Evolutionary conservation across 2,329 filamentous ascomycete species (phyloP).

Genomic region (Colletotrichum karsti): DNA sequence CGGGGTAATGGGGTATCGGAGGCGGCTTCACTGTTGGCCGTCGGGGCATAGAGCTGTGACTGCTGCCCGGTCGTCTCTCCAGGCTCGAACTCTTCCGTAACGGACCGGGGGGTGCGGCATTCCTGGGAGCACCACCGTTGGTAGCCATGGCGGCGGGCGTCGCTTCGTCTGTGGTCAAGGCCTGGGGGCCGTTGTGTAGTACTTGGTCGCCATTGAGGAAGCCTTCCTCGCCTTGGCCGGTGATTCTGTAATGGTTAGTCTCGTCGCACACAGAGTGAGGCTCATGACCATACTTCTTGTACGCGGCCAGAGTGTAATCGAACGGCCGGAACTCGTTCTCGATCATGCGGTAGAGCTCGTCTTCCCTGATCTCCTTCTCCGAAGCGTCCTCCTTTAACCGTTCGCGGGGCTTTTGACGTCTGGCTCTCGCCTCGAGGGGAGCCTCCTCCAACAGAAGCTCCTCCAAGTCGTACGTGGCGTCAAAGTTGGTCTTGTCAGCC

Average conservation of each 20-base stretch:
- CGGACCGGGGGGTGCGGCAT: constrained; percentile 15
- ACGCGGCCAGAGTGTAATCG: constrained; percentile 88
- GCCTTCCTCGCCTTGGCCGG: constrained; percentile 15
- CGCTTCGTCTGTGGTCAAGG: constrained; percentile 61
- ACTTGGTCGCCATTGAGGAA: constrained; percentile 20
- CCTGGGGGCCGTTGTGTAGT: constrained; percentile 46
- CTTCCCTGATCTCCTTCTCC: constrained; percentile 91
- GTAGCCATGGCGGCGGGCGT: constrained; percentile 45
- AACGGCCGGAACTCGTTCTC: constrained; percentile 94
- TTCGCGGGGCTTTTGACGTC: constrained; percentile 92
- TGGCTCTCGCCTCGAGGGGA: constrained; percentile 88
- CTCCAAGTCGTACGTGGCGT: constrained; percentile 97
- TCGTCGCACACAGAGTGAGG: not conserved
- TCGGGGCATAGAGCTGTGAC: constrained; percentile 30
- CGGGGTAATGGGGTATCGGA: constrained; percentile 56
- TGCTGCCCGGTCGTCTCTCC: constrained; percentile 23
- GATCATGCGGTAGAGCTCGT: constrained; percentile 93
- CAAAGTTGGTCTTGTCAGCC: constrained; percentile 98
- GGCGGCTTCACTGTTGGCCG: constrained; percentile 33
- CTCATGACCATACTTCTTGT: constrained; percentile 68
- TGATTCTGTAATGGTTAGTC: constrained; percentile 26
- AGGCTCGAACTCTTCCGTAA: constrained; percentile 26
- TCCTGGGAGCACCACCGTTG: constrained; percentile 30
- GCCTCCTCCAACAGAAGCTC: constrained; percentile 94
- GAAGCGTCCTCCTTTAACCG: constrained; percentile 93